These are phyloP conservation scores for Sugiyamaella xylanicola DNA, from an alignment of 1,139 yeast genomes.

Conservation along the genomic window DNA sequence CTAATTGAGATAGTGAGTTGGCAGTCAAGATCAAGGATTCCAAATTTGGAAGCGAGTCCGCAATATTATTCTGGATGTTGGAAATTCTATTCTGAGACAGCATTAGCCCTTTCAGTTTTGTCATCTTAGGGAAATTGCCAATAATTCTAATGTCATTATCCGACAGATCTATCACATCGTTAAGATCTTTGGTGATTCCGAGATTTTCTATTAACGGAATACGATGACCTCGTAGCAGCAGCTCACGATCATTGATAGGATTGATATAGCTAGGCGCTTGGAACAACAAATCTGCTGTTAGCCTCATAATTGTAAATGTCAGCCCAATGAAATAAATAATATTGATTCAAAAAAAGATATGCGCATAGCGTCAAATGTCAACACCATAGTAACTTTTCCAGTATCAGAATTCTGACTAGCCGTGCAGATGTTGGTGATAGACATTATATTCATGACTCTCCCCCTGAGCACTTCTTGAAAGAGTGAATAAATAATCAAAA, in stretches of 20 bases:
- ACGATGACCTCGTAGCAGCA: slow-evolving; percentile 47
- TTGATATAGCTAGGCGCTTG: slow-evolving; percentile 57
- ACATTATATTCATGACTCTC: no score
- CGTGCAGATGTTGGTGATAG: no score
- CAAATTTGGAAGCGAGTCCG: slow-evolving; percentile 49
- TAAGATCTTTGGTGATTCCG: slow-evolving; percentile 47
- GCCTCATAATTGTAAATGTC: slow-evolving; percentile 45
- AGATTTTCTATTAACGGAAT: slow-evolving; percentile 50
- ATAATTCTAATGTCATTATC: slow-evolving; percentile 63
- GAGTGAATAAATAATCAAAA: neutral
- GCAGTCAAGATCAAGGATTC: slow-evolving; percentile 54
- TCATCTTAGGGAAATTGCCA: slow-evolving; percentile 53
- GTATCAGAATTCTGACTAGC: no score
- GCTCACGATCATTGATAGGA: slow-evolving; percentile 49
- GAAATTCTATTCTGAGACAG: slow-evolving; percentile 60
- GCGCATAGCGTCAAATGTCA: no score
- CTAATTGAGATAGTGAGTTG: slow-evolving; percentile 52
- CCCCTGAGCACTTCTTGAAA: neutral
- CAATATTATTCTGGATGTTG: slow-evolving; percentile 43
- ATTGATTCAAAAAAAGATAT: no score
- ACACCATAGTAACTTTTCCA: no score
- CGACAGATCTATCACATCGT: slow-evolving; percentile 64
- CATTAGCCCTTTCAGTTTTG: slow-evolving; percentile 53
- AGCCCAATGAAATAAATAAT: no score
- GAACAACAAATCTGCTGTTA: slow-evolving; percentile 52